Percentiles rank a stretch among this genome's conserved stretches.
phyloP scores from a whole-genome alignment of 768 basidiomycete species.

The Infundibulicybe gibba region DNA sequence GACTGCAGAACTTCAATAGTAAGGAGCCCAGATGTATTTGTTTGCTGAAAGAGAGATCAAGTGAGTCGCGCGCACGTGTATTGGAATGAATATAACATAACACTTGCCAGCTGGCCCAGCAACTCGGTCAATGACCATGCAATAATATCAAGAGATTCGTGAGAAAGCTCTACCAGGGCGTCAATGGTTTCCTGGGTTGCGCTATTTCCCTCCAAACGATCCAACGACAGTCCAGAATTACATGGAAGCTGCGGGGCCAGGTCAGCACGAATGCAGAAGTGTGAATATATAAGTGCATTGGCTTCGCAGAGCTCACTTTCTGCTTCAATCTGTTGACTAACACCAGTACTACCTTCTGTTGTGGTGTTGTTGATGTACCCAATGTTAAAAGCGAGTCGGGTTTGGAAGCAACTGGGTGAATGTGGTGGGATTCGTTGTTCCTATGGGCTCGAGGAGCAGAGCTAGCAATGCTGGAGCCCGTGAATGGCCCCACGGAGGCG shows the following conservation, averaged over 20 bases:
- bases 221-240: slow-evolving; percentile 73
- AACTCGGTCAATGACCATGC: slow-evolving; percentile 74
- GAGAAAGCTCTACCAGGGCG: slow-evolving; percentile 75
- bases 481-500: slow-evolving; percentile 42
- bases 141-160: slow-evolving; percentile 77
- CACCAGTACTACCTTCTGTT: slow-evolving; percentile 79
- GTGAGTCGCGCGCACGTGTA: background rate
- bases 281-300: background rate
- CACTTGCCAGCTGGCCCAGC: slow-evolving; percentile 76
- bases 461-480: slow-evolving; percentile 25
- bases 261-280: slow-evolving; percentile 6
- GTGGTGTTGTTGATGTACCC: slow-evolving; percentile 48
- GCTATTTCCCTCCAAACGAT: slow-evolving; percentile 70
- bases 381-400: slow-evolving; percentile 31
- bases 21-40: slow-evolving; percentile 45
- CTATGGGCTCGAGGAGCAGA: slow-evolving; percentile 45
- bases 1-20: slow-evolving; percentile 79
- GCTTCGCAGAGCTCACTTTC: slow-evolving; percentile 47
- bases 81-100: slow-evolving; percentile 3
- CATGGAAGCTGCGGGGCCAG: slow-evolving; percentile 64
- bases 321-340: slow-evolving; percentile 78
- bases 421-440: slow-evolving; percentile 57
- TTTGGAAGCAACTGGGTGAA: slow-evolving; percentile 13
- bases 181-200: slow-evolving; percentile 75
- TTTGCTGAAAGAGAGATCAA: slow-evolving; percentile 36